phyloP scores from a whole-genome alignment of 164 flowering plant species.

The Magnolia changhungtana region DNA sequence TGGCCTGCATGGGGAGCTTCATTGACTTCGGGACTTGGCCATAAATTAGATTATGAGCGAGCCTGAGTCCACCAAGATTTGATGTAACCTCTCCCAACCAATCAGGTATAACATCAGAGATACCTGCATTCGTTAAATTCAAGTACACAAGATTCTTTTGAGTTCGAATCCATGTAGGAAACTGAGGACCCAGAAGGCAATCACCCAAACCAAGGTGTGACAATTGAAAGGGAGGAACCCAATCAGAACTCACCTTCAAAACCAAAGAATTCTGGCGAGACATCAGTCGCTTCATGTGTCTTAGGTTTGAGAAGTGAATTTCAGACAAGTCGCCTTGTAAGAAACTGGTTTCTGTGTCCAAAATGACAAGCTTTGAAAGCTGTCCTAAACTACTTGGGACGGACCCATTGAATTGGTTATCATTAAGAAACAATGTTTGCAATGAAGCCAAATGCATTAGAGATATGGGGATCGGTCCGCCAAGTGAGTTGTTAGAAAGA shows the following conservation, averaged over 20 bases:
- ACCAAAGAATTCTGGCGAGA: conserved; percentile 31
- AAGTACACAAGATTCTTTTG: conserved; percentile 27
- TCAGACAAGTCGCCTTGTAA: conserved; percentile 30
- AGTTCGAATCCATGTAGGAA: conserved; percentile 39
- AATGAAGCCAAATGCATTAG: conserved; percentile 27
- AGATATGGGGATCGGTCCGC: conserved; percentile 32
- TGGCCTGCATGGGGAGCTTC: not conserved
- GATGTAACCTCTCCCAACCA: conserved; percentile 40
- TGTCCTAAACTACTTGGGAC: conserved; percentile 31
- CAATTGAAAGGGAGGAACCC: conserved; percentile 47
- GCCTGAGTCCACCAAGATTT: not conserved
- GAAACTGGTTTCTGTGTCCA: conserved; percentile 27
- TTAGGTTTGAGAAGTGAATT: conserved; percentile 27
- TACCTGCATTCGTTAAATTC: conserved; percentile 45
- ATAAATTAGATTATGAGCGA: not conserved
- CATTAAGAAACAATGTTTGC: conserved; percentile 16
- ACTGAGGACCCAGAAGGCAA: conserved; percentile 36
- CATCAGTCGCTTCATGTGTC: conserved; percentile 22
- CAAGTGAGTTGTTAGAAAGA: conserved; percentile 25
- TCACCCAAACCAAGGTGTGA: conserved; percentile 26
- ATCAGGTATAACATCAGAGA: conserved; percentile 38
- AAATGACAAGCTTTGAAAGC: conserved; percentile 19
- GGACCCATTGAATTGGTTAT: conserved; percentile 28
- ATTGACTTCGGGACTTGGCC: conserved; percentile 2
- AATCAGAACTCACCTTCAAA: conserved; percentile 30